Base-by-base conservation (phyloP, 2,329 filamentous ascomycete species). In the Alternaria triticimaculans region DNA sequence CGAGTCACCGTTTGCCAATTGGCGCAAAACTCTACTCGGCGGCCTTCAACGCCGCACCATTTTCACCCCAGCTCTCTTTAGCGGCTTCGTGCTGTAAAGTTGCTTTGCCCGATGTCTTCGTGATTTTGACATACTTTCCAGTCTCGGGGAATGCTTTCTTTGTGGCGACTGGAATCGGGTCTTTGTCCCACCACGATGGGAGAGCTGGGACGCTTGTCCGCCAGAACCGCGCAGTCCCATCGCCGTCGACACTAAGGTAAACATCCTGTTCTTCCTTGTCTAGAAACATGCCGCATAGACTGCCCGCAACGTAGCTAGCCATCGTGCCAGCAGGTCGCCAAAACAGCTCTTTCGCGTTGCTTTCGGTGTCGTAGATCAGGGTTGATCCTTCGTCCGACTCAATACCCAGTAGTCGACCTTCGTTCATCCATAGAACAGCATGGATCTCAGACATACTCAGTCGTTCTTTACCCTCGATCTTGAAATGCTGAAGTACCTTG, bases 331-430 rank as follows among this genome's bases (percentile, higher is more conserved):
- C 60, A 6, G 68, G 57, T n/a, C 69, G 69, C 50, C 61, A 65
- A 37, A 76, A 75, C 8, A 76, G 43, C 58, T 77, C 73, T 50
- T 78, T 77, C 4, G 65, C 43, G 41, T 77, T 77, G 10, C 53
- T 69, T 10, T 68, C 37, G 2, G 56, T 64, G 25, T 77, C 65
- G 56, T 75, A 78, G 3, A 76, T 58, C 1, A 77, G 50, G 3
- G 55, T 68, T 0, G 69, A 70, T 5, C 75, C 70, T 5, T 77
- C 74, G 3, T 56, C 62, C 12, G 67, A 65, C 8, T 63, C 21
- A 5, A 78, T 20, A 18, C 49, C 58, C 2, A 78, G 50, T 10
- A 69, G 53, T 11, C 62, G 55, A 8, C 70, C 73, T 26, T 69
- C 30, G 3, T 67, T 62, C 54, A 72, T 58, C 75, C 74, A 77